These are phyloP conservation scores for Darksidea phi DNA, from an alignment of 495 filamentous ascomycete genomes.

Conservation along the genomic window DNA sequence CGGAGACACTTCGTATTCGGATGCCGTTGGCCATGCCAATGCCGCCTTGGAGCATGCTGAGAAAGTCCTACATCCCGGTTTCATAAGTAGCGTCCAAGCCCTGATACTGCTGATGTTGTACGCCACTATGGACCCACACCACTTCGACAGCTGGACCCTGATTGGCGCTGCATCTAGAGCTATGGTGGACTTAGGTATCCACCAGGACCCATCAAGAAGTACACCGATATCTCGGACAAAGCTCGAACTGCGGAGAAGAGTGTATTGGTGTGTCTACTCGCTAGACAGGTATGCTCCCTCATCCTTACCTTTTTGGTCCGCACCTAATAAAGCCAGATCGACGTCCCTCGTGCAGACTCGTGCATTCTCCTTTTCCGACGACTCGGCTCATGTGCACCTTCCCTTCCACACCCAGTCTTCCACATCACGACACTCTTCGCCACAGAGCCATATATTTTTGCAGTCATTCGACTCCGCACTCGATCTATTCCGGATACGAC, in stretches of 20 bases:
- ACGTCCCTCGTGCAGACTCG: slow-evolving; percentile 77
- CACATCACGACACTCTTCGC: slow-evolving; percentile 38
- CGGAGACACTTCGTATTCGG: slow-evolving; percentile 61
- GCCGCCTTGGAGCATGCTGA: slow-evolving; percentile 74
- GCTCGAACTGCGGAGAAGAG: slow-evolving; percentile 71
- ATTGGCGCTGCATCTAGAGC: slow-evolving; percentile 83
- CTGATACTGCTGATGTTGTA: slow-evolving; percentile 83
- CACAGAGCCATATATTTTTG: slow-evolving; percentile 47
- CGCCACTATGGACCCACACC: slow-evolving; percentile 78
- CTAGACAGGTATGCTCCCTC: slow-evolving; percentile 67
- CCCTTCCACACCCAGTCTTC: slow-evolving; percentile 46
- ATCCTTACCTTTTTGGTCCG: slow-evolving; percentile 7
- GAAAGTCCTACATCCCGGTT: slow-evolving; percentile 77
- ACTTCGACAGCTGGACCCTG: slow-evolving; percentile 88
- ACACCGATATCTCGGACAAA: slow-evolving; percentile 59
- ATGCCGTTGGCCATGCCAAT: slow-evolving; percentile 64
- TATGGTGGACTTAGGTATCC: slow-evolving; percentile 81
- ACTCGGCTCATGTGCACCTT: slow-evolving; percentile 69
- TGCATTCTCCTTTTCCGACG: slow-evolving; percentile 88
- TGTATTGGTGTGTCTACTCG: slow-evolving; percentile 84
- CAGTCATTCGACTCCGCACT: slow-evolving; percentile 46
- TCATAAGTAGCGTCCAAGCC: slow-evolving; percentile 77
- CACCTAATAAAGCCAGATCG: slow-evolving; percentile 53
- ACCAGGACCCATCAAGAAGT: slow-evolving; percentile 78
- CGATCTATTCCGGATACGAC: slow-evolving; percentile 72